These are phyloP conservation scores for Phytopythium aichiense DNA, from an alignment of 352 stramenopile genomes.

Conservation along the genomic window DNA sequence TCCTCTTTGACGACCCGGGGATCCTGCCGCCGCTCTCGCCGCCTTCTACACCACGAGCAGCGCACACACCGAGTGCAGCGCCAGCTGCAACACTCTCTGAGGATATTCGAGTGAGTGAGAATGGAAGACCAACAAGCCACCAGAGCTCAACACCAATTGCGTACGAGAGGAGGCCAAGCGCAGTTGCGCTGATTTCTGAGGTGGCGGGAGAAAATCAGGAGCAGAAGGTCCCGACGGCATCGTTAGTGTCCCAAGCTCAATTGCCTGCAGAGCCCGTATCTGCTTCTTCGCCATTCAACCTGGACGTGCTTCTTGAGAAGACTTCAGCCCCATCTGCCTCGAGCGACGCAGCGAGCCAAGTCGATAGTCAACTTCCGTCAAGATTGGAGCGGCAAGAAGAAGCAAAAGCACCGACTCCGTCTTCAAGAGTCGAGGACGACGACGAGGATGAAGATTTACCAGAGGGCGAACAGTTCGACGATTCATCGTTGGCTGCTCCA, in stretches of 20 bases:
- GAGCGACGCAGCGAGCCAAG: neutral
- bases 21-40: conserved; percentile 7
- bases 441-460: neutral
- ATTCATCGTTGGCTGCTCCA: conserved; percentile 17
- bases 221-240: neutral
- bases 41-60: conserved; percentile 6
- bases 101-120: neutral
- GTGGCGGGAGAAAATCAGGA: neutral
- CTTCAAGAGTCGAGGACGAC: neutral
- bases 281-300: neutral
- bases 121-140: neutral
- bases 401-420: conserved; percentile 4
- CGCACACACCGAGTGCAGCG: neutral
- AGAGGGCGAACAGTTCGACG: conserved; percentile 8
- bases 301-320: neutral
- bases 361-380: neutral
- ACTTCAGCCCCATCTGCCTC: neutral
- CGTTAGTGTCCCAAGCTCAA: neutral
- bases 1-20: conserved; percentile 23
- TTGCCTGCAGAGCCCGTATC: neutral
- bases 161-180: neutral
- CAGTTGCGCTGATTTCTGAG: neutral
- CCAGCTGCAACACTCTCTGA: neutral
- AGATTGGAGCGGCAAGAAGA: neutral
- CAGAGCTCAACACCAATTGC: neutral